Evolutionary conservation across 805 yeast genomes (phyloP).

Genomic region (Metschnikowia matae): DNA sequence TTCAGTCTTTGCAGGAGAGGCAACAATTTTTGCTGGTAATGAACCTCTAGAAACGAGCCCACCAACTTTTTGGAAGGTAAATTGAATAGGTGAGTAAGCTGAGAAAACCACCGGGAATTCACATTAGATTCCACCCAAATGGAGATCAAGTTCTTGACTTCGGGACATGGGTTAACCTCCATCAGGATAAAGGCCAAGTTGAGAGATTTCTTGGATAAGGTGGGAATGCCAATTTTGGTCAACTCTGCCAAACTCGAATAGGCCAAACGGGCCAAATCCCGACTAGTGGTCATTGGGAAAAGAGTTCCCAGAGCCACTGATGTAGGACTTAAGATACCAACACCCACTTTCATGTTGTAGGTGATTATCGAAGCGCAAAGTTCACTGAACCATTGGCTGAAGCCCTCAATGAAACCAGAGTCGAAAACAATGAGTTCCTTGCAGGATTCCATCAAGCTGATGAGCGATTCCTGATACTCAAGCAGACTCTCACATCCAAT

Average conservation of each 20-base stretch:
- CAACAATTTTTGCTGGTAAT: slow-evolving; percentile 37
- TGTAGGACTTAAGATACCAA: slow-evolving; percentile 29
- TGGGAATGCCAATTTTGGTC: slow-evolving; percentile 22
- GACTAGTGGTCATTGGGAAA: slow-evolving; percentile 44
- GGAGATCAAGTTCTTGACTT: slow-evolving; percentile 43
- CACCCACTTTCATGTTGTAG: slow-evolving; percentile 34
- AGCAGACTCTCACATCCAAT: slow-evolving; percentile 27
- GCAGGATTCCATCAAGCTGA: slow-evolving; percentile 24
- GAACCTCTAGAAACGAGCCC: slow-evolving; percentile 34
- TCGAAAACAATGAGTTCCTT: slow-evolving; percentile 40
- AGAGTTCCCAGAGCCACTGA: slow-evolving; percentile 39
- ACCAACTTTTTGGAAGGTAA: slow-evolving; percentile 42
- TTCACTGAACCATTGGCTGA: slow-evolving; percentile 26
- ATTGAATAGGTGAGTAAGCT: slow-evolving; percentile 48
- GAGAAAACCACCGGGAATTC: slow-evolving; percentile 54
- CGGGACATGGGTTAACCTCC: slow-evolving; percentile 44
- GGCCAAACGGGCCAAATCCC: slow-evolving; percentile 39
- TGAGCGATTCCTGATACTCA: slow-evolving; percentile 26
- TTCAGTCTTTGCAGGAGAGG: slow-evolving; percentile 42
- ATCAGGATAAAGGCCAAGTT: slow-evolving; percentile 58
- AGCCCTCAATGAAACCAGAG: slow-evolving; percentile 30
- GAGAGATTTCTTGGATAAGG: slow-evolving; percentile 44
- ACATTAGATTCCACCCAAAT: slow-evolving; percentile 58
- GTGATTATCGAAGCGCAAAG: slow-evolving; percentile 26
- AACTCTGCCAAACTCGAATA: slow-evolving; percentile 57